Base-by-base conservation (phyloP, 192 early-diverging fungal genomes). In the Allomyces arbusculus region DNA sequence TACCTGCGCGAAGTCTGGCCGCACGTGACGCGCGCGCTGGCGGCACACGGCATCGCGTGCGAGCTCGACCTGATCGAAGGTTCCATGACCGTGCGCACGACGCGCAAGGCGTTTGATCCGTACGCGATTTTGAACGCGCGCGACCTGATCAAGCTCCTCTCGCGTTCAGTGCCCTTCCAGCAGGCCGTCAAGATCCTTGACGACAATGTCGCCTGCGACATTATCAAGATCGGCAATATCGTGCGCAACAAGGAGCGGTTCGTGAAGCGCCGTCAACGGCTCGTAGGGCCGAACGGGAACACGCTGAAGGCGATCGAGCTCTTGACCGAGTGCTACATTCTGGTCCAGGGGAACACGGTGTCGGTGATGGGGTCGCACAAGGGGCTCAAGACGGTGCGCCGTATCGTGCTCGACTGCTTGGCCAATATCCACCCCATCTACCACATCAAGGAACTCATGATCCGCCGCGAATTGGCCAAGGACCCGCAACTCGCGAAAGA, bases 381-480 rank as follows among this genome's bases (percentile, higher is more conserved):
- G 69, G 91, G 91, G 3, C 66, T 99, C 44, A 91, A 92, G 73
- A 83, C 88, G 55, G 86, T 92, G 24, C 82, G 93, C 24, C 77
- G 87, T 50, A 92, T 99, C 61, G 87, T 99, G 4, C 75, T 91
- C 63, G 95, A 99, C 77, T 99, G 95, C 70, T 90, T 99, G 84
- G 94, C 94, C 70, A 99, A 99, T 76, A 76, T 97, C 55, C 95
- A 99, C 75, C 95, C 95, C 33, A 95, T 99, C 69, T 97, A 99
- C 77, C 91, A 99, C 65, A 99, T 99, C 74, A 94, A 94, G 86
- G 92, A 95, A 74, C 73, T 99, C 50, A 99, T 99, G 95, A 97
- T 99, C 67, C 92, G 94, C 69, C 85, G 92, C 61, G 95, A 99
- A 74, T 74, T 99, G 62, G 91, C 94, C 19, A 97, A 96, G 72